These are phyloP conservation scores for Xylaria flabelliformis DNA, from an alignment of 495 filamentous ascomycete genomes.

Conservation along the genomic window DNA sequence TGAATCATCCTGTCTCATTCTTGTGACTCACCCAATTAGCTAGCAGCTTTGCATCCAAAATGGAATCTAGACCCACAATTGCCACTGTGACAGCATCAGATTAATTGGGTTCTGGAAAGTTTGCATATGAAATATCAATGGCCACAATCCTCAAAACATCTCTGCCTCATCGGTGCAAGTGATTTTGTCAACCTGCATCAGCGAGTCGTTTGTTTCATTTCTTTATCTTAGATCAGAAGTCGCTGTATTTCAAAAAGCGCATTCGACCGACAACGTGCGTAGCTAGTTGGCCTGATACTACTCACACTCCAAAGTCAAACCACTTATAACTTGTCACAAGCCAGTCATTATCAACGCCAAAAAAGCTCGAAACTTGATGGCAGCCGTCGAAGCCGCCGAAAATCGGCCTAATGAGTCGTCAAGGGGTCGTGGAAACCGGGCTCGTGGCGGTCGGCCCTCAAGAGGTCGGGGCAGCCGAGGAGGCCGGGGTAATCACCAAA, in stretches of 20 bases:
- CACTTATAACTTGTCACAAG: neutral
- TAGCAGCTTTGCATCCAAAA: neutral
- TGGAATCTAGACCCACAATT: slow-evolving; percentile 45
- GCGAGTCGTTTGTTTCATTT: neutral
- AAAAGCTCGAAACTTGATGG: slow-evolving; percentile 23
- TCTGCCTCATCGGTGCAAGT: slow-evolving; percentile 1
- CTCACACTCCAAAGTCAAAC: neutral
- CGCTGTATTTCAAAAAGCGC: slow-evolving; percentile 65
- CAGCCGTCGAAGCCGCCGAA: slow-evolving; percentile 22
- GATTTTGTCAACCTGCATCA: neutral
- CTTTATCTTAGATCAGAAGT: slow-evolving; percentile 42
- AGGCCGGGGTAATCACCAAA: slow-evolving; percentile 40
- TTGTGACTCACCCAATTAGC: slow-evolving; percentile 30
- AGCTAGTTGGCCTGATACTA: neutral
- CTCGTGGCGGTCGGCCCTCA: slow-evolving; percentile 35
- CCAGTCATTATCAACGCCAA: neutral
- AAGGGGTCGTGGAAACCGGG: slow-evolving; percentile 27
- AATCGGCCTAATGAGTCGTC: slow-evolving; percentile 15
- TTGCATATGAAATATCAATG: slow-evolving; percentile 12
- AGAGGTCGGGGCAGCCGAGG: slow-evolving; percentile 29
- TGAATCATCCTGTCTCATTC: slow-evolving; percentile 30
- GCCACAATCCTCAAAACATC: slow-evolving; percentile 14
- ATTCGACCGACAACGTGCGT: neutral
- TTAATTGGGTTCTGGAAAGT: neutral
- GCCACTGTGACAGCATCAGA: slow-evolving; percentile 7